Percentiles rank a stretch among this genome's conserved stretches.
phyloP scores from a whole-genome alignment of 1,284 basidiomycete genomes.

The Omphalotus olearius region DNA sequence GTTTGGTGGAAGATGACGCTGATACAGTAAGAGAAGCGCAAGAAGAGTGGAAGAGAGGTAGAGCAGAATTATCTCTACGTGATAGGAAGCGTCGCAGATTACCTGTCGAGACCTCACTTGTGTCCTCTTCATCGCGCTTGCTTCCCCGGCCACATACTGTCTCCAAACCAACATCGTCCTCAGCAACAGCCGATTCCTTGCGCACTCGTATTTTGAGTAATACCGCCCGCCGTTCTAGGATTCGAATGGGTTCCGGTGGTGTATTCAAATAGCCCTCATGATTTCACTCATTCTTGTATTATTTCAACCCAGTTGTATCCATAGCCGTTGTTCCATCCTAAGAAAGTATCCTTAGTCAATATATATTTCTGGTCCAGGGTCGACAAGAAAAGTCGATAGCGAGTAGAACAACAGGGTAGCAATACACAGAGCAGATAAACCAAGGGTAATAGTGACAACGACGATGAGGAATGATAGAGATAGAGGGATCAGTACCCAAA shows the following conservation, averaged over 20 bases:
- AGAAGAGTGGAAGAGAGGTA: slow-evolving; percentile 53
- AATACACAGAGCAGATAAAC: slow-evolving; percentile 34
- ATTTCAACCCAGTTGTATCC: no score
- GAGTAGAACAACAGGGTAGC: slow-evolving; percentile 38
- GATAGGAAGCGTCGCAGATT: slow-evolving; percentile 48
- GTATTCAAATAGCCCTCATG: no score
- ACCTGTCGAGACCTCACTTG: slow-evolving; percentile 19
- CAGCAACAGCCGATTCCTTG: slow-evolving; percentile 33
- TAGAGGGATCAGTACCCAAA: slow-evolving; percentile 7
- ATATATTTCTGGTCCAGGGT: slow-evolving; percentile 8
- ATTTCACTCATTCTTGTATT: no score
- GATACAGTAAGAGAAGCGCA: slow-evolving; percentile 52
- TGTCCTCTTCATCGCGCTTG: slow-evolving; percentile 22
- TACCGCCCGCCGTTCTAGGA: slow-evolving; percentile 35
- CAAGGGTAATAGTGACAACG: slow-evolving; percentile 25
- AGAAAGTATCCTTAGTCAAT: background rate
- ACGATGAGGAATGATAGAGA: slow-evolving; percentile 18
- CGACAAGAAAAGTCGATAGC: slow-evolving; percentile 39
- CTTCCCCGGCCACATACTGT: slow-evolving; percentile 14
- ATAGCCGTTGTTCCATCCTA: no score
- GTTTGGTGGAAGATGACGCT: slow-evolving; percentile 57
- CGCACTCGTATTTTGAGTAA: slow-evolving; percentile 57
- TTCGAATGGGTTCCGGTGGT: no score
- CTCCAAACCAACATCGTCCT: slow-evolving; percentile 13
- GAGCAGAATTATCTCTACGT: slow-evolving; percentile 35